Evolutionary conservation across 1,284 basidiomycete species (phyloP), one percentile per base, ranked within the genome.

Genomic region (Rhodotorula sp.): DNA sequence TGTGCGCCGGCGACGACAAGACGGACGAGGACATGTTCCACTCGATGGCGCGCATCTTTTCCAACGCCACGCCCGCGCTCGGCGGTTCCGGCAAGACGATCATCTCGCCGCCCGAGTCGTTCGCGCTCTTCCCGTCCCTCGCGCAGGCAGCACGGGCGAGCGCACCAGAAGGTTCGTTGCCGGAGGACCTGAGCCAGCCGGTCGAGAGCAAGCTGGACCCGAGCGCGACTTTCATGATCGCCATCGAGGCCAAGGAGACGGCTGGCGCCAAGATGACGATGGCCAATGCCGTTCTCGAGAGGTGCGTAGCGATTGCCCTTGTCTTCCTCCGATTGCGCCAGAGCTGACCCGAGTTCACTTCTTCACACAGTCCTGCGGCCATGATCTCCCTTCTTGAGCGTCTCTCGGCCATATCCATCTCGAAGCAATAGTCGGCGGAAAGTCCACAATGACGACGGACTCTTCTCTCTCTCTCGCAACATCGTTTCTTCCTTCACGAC

Each of bases 1-100:
- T 98, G 82, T 98, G 95, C 80, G 94, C 92, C 0, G 95, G 95
- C 62, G 95, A 98, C 79, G 95, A 98, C 84, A 97, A 97, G 87
- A 92, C 91, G 65, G 70, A 84, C 78, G 70, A 77, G 62, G 74
- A 75, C 64, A 75, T 75, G 74, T 74, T 73, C 67, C 74, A 74
- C 67, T 71, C 72, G 44, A 74, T 75, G 74, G 71, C 74, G 22
- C 67, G 72, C 49, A 65, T 75, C 70, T 71, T 71, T 56, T 67
- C 67, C 63, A 53, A 61, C 59, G 54, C 53, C 24, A 64, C 68
- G 0, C 69, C 74, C 8, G 39, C 39, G 39, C 39, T 44, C 39
- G 39, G 39, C 39, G 72, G 72, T 44, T 62, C 59, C 20, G 56
- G 60, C 24, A 62, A 62, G 34, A 66, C 70, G 44, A 58, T 69